These are phyloP conservation scores for Pestalotiopsis sp. DNA, from an alignment of 2,329 filamentous ascomycete genomes.

Conservation along the genomic window DNA sequence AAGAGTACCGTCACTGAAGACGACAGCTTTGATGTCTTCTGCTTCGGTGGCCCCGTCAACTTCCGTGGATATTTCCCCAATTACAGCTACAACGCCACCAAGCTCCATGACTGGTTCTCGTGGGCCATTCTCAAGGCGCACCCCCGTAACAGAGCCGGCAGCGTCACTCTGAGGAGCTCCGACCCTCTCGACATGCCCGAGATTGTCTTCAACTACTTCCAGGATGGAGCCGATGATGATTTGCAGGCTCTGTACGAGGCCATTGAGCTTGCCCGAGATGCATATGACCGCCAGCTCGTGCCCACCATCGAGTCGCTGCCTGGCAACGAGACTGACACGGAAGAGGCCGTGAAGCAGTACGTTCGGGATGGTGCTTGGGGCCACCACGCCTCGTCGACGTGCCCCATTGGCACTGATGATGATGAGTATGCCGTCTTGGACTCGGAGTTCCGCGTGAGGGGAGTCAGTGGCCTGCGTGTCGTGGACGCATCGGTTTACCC, in stretches of 20 bases:
- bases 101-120: constrained; percentile 41
- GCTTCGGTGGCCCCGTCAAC: constrained; percentile 40
- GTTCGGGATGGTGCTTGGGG: constrained; percentile 19
- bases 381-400: constrained; percentile 26
- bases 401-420: constrained; percentile 36
- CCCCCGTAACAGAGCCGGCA: constrained; percentile 60
- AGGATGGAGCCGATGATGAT: constrained; percentile 45
- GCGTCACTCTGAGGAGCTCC: constrained; percentile 60
- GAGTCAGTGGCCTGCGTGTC: constrained; percentile 52
- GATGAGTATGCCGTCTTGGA: constrained; percentile 56
- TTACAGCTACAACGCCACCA: constrained; percentile 34
- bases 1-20: constrained; percentile 28
- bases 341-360: constrained; percentile 23
- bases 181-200: constrained; percentile 66
- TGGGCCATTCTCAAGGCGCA: constrained; percentile 60
- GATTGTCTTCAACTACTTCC: constrained; percentile 63
- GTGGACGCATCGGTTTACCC: constrained; percentile 58
- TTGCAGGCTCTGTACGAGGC: constrained; percentile 57
- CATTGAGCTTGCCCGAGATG: constrained; percentile 50
- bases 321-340: constrained; percentile 18
- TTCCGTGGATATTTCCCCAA: constrained; percentile 43
- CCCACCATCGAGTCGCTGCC: constrained; percentile 27
- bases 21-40: constrained; percentile 36
- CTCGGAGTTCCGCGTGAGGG: constrained; percentile 51
- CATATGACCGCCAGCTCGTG: constrained; percentile 42